Conservation (phyloP, 1,139 yeast species). For the Blastobotrys raffinosifermentans region DNA sequence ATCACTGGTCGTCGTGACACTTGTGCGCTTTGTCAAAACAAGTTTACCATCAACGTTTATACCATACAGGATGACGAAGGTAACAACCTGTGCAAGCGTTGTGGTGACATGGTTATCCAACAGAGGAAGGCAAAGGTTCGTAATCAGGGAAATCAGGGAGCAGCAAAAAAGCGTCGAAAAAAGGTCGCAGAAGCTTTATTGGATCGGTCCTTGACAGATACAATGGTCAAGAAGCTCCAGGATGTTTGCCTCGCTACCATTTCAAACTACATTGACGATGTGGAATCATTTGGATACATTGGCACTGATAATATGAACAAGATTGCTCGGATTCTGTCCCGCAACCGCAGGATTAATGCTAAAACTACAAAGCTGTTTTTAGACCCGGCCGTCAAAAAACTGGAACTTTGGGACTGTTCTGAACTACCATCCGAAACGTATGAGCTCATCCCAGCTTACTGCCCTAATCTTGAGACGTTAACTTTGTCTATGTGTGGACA, state of each 20-base stretch:
- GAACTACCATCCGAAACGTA: slow-evolving; percentile 62
- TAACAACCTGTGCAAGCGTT: slow-evolving; percentile 42
- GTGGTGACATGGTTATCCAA: slow-evolving; percentile 38
- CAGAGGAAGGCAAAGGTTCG: slow-evolving; percentile 9
- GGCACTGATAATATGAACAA: slow-evolving; percentile 60
- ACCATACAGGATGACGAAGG: slow-evolving; percentile 48
- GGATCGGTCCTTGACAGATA: slow-evolving; percentile 39
- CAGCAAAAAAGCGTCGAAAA: slow-evolving; percentile 68
- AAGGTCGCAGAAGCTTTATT: slow-evolving; percentile 77
- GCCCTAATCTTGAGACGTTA: slow-evolving; percentile 64
- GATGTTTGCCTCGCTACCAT: slow-evolving; percentile 72
- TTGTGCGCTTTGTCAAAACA: slow-evolving; percentile 55
- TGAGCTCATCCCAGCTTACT: slow-evolving; percentile 65
- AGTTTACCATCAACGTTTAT: slow-evolving; percentile 58
- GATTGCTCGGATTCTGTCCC: slow-evolving; percentile 68
- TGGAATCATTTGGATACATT: slow-evolving; percentile 74
- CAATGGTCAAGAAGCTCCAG: slow-evolving; percentile 61
- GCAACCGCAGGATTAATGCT: slow-evolving; percentile 71
- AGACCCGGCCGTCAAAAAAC: slow-evolving; percentile 46
- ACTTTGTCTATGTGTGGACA: slow-evolving; percentile 92
- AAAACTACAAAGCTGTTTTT: slow-evolving; percentile 68
- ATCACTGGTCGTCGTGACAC: slow-evolving; percentile 43
- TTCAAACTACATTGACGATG: slow-evolving; percentile 66
- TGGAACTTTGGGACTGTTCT: slow-evolving; percentile 92
- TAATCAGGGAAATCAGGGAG: slow-evolving; percentile 28